Percentiles rank a stretch among this genome's conserved stretches.
Evolutionary conservation across 2,329 filamentous ascomycete species (phyloP).

Genomic region (Pseudogymnoascus sp.): DNA sequence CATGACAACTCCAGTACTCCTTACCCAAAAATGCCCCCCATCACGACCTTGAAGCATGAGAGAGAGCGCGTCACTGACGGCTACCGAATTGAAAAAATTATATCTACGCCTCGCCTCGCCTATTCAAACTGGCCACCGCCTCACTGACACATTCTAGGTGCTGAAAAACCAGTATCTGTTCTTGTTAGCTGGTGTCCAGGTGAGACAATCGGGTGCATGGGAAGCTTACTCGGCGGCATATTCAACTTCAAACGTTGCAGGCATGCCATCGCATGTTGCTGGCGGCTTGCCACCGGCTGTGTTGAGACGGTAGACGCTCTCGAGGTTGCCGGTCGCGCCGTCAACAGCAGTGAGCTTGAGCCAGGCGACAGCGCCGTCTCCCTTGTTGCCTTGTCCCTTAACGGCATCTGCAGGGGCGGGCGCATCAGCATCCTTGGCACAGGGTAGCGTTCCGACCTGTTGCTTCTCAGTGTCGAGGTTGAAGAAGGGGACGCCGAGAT

Average conservation of each 20-base stretch:
- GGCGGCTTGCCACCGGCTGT: conserved; percentile 77
- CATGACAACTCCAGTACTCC: conserved; percentile 7
- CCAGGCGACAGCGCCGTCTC: conserved; percentile 69
- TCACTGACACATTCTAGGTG: neutral
- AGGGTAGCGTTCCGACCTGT: conserved; percentile 52
- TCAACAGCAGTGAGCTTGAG: conserved; percentile 55
- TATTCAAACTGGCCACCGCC: neutral
- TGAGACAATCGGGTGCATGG: conserved; percentile 3
- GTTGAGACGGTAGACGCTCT: conserved; percentile 73
- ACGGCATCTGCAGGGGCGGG: conserved; percentile 54
- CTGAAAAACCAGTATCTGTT: conserved; percentile 1
- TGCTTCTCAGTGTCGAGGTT: conserved; percentile 53
- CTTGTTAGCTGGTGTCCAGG: neutral
- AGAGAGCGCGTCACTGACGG: conserved; percentile 4
- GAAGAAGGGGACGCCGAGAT: conserved; percentile 67
- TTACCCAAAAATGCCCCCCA: neutral
- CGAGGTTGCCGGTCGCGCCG: conserved; percentile 52
- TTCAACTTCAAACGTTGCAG: conserved; percentile 58
- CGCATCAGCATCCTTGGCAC: conserved; percentile 51
- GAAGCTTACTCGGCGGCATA: conserved; percentile 77
- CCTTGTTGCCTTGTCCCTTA: conserved; percentile 46
- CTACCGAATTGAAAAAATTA: conserved; percentile 10
- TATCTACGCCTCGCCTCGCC: conserved; percentile 5
- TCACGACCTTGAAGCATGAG: neutral
- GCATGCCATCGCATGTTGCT: conserved; percentile 58